Evolutionary conservation across 305 asterid species (phyloP), one percentile per base, ranked within the genome.

Genomic region (Ruellia speciosa): DNA sequence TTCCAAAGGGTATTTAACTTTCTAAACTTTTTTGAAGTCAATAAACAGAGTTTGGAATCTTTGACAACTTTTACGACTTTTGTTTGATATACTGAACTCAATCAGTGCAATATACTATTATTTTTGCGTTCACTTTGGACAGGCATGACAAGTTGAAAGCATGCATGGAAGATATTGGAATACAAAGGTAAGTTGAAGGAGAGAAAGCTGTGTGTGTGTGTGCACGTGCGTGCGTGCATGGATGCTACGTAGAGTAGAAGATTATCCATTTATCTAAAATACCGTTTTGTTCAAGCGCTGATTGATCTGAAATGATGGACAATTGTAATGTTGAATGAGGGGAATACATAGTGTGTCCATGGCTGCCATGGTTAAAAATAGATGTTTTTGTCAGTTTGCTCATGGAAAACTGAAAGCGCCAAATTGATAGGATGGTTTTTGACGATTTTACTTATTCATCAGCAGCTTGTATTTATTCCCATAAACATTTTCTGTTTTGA

Each of bases 121-220:
- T 65, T 70, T 75, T 49, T 59, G 56, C 60, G 51, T 62, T 58
- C 58, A 19, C 54, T 68, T 75, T 52, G 70, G 78, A 63, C 84
- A 93, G 99, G 82, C 95, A 88, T 59, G 69, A 69, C 64, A 88
- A 82, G 70, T 69, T 93, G 66, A 75, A 77, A 80, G 81, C 72
- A 56, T 84, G 94, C 78, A 72, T 75, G 77, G 74, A 78, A 65
- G 95, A 86, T 72, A 78, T 88, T 58, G 94, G 96, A 67, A 70
- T 79, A 52, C 79, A 78, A 56, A 81, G 73, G 99, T 86, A 81
- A 78, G 95, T 81, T 59, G 66, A 63, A 67, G 68, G 57, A 59
- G 65, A 66, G 52, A 58, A n/a, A n/a, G n/a, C n/a, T n/a, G n/a
- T n/a, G n/a, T n/a, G n/a, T n/a, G n/a, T n/a, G n/a, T n/a, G n/a